phyloP scores from a whole-genome alignment of 164 flowering plant species.

The Piper longum region DNA sequence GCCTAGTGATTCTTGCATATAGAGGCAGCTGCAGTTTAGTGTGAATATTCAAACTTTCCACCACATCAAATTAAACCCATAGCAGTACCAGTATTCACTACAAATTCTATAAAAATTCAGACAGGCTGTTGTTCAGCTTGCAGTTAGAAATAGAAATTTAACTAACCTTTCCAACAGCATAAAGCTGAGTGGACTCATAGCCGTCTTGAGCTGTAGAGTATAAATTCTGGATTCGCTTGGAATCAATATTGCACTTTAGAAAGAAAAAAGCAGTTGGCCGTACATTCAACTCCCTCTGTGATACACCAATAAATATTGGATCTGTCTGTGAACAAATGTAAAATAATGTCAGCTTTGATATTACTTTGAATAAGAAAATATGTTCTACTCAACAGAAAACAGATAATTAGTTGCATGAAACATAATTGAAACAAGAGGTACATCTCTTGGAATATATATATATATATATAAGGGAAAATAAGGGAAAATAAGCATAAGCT shows the following conservation, averaged over 20 bases:
- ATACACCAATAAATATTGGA: slow-evolving; percentile 72
- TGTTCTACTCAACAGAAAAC: no score
- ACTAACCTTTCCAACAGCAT: slow-evolving; percentile 51
- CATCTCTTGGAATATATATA: no score
- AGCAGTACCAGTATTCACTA: not conserved
- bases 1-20: no score
- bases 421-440: no score
- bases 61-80: not conserved
- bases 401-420: no score
- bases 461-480: no score
- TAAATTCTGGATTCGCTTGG: slow-evolving; percentile 50
- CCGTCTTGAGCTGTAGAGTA: slow-evolving; percentile 78
- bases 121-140: not conserved
- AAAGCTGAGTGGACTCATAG: slow-evolving; percentile 78
- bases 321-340: slow-evolving; percentile 30
- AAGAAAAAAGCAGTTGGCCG: slow-evolving; percentile 92
- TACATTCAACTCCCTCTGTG: slow-evolving; percentile 68
- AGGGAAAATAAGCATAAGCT: no score
- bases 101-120: not conserved
- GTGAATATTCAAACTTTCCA: not conserved
- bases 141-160: not conserved
- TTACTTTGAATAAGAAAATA: not conserved
- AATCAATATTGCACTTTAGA: slow-evolving; percentile 57
- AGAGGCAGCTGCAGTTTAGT: not conserved
- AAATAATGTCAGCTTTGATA: not conserved